These are phyloP conservation scores for Dimocarpus longan DNA, from an alignment of 345 rosid genomes.

Conservation along the genomic window DNA sequence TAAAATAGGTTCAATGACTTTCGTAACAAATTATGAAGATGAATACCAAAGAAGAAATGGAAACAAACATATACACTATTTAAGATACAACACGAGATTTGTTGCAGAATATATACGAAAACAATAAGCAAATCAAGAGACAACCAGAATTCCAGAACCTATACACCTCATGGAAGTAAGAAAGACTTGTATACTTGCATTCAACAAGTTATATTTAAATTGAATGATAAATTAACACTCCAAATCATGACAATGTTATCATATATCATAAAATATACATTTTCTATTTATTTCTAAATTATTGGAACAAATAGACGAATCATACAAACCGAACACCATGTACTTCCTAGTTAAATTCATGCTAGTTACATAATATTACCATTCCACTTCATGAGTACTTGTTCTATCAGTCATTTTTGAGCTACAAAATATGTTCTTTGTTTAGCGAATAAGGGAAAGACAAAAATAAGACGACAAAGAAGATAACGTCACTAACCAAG, in stretches of 20 bases:
- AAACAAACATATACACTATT: neutral
- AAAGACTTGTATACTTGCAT: neutral
- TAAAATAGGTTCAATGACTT: neutral
- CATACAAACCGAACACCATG: neutral
- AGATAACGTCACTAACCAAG: conserved; percentile 46
- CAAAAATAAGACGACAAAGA: neutral
- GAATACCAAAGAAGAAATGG: neutral
- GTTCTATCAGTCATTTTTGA: too few relatives aligned
- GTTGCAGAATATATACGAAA: neutral
- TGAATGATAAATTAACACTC: neutral
- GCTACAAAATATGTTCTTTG: neutral
- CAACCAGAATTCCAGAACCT: neutral
- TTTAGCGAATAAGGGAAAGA: too few relatives aligned
- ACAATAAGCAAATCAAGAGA: neutral
- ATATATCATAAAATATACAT: neutral
- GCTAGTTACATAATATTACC: neutral
- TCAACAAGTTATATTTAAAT: neutral
- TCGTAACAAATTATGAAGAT: neutral
- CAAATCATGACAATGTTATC: neutral
- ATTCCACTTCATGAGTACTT: neutral
- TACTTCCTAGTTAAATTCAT: neutral
- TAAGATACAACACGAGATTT: neutral
- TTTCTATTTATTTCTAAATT: neutral
- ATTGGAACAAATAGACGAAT: neutral
- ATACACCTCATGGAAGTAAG: neutral